Evolutionary conservation across 306 rosid genomes (phyloP).

Genomic region (Sesbania bispinosa): DNA sequence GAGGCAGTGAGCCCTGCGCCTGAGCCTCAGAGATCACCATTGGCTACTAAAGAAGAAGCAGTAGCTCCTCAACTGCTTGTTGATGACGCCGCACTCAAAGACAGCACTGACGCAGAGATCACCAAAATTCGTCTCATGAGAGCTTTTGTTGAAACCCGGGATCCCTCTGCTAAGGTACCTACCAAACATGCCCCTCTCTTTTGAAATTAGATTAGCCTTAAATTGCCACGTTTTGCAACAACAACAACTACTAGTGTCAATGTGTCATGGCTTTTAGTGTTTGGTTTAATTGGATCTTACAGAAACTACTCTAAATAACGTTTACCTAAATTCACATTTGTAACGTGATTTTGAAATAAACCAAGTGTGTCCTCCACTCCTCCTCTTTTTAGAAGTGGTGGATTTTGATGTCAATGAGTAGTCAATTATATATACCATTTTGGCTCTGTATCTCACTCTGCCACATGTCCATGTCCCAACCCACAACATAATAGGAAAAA

Average conservation of each 20-base stretch:
- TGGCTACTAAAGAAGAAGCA: slow-evolving; percentile 8
- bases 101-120: slow-evolving; percentile 27
- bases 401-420: neutral
- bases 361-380: neutral
- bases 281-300: too few relatives aligned
- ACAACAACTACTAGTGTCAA: too few relatives aligned
- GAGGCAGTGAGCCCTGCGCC: slow-evolving; percentile 5
- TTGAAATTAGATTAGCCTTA: neutral
- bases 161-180: slow-evolving; percentile 42
- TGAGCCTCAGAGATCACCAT: neutral
- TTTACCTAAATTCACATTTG: too few relatives aligned
- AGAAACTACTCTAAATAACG: too few relatives aligned
- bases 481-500: neutral
- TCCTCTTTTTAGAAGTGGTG: neutral
- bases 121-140: slow-evolving; percentile 40
- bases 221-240: neutral
- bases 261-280: too few relatives aligned
- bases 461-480: neutral
- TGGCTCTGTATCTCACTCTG: neutral
- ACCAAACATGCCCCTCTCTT: too few relatives aligned
- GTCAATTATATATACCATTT: neutral
- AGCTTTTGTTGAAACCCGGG: slow-evolving; percentile 26
- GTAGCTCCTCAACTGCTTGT: too few relatives aligned
- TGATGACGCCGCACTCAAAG: neutral
- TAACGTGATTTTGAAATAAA: too few relatives aligned